Base-by-base conservation (phyloP, 768 basidiomycete genomes). In the Leucogyrophana mollusca region DNA sequence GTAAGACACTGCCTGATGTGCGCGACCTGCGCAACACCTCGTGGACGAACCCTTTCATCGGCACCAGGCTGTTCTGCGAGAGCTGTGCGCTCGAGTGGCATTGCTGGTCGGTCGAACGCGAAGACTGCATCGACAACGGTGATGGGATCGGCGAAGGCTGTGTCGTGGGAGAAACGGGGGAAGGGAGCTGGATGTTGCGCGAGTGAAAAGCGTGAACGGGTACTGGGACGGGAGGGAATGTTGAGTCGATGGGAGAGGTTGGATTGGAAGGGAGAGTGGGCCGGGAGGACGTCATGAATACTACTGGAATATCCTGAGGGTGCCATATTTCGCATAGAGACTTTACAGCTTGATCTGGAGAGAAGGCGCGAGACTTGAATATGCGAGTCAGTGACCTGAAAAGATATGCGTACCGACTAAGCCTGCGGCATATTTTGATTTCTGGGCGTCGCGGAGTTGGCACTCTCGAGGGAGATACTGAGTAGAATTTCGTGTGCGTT, bases 21-120 rank as follows among this genome's bases (percentile, higher is more conserved):
- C 89, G 79, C 10, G 90, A 93, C 30, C 93, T 85, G 42, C 89
- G 79, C 11, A 95, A 76, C 7, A 94, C 87, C 66, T 95, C 91
- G 60, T 90, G 87, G 22, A 95, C 89, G 56, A 95, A 95, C 4
- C 77, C 73, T 53, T 79, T 83, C 52, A 90, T 76, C 7, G 87
- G 83, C 7, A 80, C 68, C 14, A 80, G 60, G 38, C 73, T 71
- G 51, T 60, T 56, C 9, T 45, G 57, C 11, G 56, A 52, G 22
- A 36, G 34, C 22, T 51, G 50, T 43, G 43, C 46, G 32, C 55
- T 52, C 30, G 46, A 45, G 44, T 38, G 45, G 60, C 47, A 46
- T 50, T 23, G 52, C 35, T 39, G 11, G 45, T 46, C 35, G 48
- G 46, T 53, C 59, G 43, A 53, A 55, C 49, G 56, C 25, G 53